Percentiles rank a stretch among this genome's conserved stretches.
Conservation (phyloP, 495 filamentous ascomycete genomes). For the Niebla homalea region DNA sequence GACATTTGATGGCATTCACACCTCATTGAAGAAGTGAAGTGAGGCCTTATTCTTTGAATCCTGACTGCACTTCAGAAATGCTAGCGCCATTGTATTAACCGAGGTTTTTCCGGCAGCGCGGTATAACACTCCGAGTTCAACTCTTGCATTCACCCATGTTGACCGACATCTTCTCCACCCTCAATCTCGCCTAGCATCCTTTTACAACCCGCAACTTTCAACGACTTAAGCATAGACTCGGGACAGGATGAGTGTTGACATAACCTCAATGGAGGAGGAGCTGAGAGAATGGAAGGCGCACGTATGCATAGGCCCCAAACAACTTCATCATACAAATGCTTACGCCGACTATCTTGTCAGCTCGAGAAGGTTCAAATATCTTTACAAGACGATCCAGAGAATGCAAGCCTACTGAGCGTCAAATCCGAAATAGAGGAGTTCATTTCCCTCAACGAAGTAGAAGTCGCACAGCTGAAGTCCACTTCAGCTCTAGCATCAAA, state of each 20-base stretch:
- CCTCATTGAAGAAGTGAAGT: no score
- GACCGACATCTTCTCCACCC: no score
- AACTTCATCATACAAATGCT: background rate
- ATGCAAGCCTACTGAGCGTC: conserved; percentile 65
- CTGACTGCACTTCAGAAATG: no score
- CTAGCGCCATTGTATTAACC: no score
- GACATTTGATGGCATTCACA: no score
- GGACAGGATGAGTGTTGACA: conserved; percentile 40
- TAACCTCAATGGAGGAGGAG: conserved; percentile 56
- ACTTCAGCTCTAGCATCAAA: conserved; percentile 32
- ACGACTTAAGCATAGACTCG: background rate
- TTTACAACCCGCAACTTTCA: no score
- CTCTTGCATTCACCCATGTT: no score
- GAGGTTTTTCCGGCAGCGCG: no score
- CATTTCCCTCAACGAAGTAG: conserved; percentile 62
- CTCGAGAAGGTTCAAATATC: conserved; percentile 66
- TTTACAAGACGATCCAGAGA: conserved; percentile 72
- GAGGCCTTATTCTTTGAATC: no score
- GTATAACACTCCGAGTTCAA: no score
- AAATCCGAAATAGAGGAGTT: conserved; percentile 73
- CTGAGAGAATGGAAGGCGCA: conserved; percentile 73
- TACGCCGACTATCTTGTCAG: conserved; percentile 29
- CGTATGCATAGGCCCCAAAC: conserved; percentile 31
- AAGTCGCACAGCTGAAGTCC: conserved; percentile 68
- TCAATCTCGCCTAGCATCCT: no score